phyloP scores from a whole-genome alignment of 2,329 filamentous ascomycete genomes.

The Ascochyta clinopodiicola region DNA sequence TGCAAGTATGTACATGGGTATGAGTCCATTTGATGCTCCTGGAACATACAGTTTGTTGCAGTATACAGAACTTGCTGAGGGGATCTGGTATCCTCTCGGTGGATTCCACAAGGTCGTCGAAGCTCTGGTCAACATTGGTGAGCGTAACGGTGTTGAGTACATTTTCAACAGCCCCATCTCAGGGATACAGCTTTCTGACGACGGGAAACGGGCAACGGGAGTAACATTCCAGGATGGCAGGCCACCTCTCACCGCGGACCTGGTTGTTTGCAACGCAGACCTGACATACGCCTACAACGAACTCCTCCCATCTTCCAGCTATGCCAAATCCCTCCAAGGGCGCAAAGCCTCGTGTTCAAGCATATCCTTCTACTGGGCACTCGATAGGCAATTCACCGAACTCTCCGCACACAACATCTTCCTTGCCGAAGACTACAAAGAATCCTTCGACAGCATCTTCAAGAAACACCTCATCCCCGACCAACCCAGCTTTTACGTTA shows the following conservation, averaged over 20 bases:
- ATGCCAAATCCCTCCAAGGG: constrained; percentile 52
- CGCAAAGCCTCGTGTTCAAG: constrained; percentile 71
- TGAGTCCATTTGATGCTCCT: constrained; percentile 78
- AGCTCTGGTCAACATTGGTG: constrained; percentile 68
- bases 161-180: constrained; percentile 65
- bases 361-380: constrained; percentile 79
- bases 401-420: constrained; percentile 79
- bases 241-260: constrained; percentile 63
- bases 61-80: constrained; percentile 77
- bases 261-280: constrained; percentile 76
- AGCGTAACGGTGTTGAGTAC: constrained; percentile 68
- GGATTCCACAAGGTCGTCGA: constrained; percentile 71
- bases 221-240: constrained; percentile 66
- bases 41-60: constrained; percentile 76
- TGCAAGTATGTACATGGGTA: constrained; percentile 83
- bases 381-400: constrained; percentile 66
- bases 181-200: constrained; percentile 60
- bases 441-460: constrained; percentile 80
- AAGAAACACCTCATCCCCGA: constrained; percentile 69
- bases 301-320: constrained; percentile 64
- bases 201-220: constrained; percentile 63
- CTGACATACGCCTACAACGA: constrained; percentile 77
- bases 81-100: constrained; percentile 76
- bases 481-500: constrained; percentile 78
- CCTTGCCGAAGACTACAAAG: constrained; percentile 73